Base-by-base conservation (phyloP, 2,329 filamentous ascomycete species). In the Cladosporium sp. region DNA sequence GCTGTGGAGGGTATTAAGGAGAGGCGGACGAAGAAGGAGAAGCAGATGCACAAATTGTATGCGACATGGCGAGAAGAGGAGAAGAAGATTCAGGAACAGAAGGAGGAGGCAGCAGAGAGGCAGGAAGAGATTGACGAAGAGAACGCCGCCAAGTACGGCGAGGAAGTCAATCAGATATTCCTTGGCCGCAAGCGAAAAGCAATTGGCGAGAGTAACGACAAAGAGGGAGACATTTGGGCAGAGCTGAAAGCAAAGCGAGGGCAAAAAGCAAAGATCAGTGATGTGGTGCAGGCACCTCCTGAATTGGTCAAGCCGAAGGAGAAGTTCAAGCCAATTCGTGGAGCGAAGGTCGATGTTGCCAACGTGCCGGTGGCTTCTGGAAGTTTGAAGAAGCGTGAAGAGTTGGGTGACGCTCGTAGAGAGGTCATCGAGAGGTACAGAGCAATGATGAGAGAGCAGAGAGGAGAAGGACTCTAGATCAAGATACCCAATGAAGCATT, bases 11-110 rank as follows among this genome's bases (percentile, higher is more conserved):
- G 88, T 0, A 69, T 88, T 8, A 88, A 90, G 70, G 82, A 86
- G 17, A 82, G 84, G 63, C 81, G 84, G 54, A 97, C 92, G 5
- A 88, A 87, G 72, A 94, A 92, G 69, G 92, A 97, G 76, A 88
- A 86, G 71, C 87, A 88, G 64, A 87, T 97, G 60, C 79, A 81
- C 52, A 80, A 80, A 51, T 73, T 87, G 70, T 83, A 86, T 63
- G 73, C 74, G 8, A 77, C 81, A 20, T 87, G 85, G 84, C 78
- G 90, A 64, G 90, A 92, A 71, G 87, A 88, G 45, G 89, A 93
- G 65, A 92, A 89, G 82, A 55, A 86, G 86, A 65, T 83, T 88
- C 92, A 75, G 84, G 88, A 61, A 85, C 91, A 69, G 89, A 88
- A 84, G 36, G 87, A 88, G 61, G 83, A 91, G 66, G 88, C 89